Base-by-base conservation (phyloP, 345 rosid genomes). In the Citrus medica region DNA sequence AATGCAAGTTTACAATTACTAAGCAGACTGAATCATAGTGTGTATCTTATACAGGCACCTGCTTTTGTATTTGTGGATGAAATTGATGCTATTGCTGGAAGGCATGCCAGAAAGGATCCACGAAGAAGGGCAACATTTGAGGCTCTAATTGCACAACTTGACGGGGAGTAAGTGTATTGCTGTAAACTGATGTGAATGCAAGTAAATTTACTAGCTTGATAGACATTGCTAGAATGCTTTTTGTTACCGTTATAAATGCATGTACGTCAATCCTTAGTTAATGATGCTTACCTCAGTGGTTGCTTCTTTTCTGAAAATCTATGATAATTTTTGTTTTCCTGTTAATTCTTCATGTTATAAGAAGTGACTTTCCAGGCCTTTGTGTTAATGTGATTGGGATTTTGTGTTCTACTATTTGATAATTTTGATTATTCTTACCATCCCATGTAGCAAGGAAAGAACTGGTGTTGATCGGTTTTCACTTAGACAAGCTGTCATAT, bases 11-110 rank as follows among this genome's bases (percentile, higher is more conserved):
- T 76, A 37, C 14, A 8, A 25, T 67, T 42, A 79, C 66, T 56
- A 22, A 30, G 30, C 62, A 59, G 67, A 28, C 25, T 59, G 63
- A 75, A 51, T 35, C 73, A 53, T 46, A 46, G 27, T 65, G 6
- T 42, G 32, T 35, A 60, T 76, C 68, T 69, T 79, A 56, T 79
- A 81, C 85, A 95, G 99, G 99, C 99, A 77, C 99, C 99, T 79
- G 88, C 90, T 35, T 95, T 95, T 89, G 91, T 95, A 78, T 95
- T 93, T 89, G 92, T 95, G 82, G 99, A 95, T 84, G 99, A 95
- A 87, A 88, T 95, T 70, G 99, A 95, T 87, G 99, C 99, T 51
- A 93, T 95, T 83, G 98, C 97, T 74, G 99, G 99, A 85, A 91
- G 92, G 83, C 98, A 92, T 84, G 93, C 94, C 37, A 90, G 92